phyloP scores from a whole-genome alignment of 2,329 filamentous ascomycete species.

The Penicillium aurantiogriseum region DNA sequence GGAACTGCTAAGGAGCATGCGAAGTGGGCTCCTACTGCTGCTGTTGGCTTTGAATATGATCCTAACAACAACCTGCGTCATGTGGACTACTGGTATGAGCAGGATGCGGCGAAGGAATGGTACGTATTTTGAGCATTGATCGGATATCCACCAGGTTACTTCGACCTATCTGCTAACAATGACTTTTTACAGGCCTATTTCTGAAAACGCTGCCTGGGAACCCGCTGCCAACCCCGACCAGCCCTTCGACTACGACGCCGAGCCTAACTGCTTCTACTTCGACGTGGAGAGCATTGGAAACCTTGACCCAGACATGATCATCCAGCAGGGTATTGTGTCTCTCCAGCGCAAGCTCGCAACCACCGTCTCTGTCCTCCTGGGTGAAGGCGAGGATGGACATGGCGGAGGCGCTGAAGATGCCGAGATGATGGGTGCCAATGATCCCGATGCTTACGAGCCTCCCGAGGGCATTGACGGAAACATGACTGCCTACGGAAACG shows the following conservation, averaged over 20 bases:
- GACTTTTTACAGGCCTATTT: conserved; percentile 34
- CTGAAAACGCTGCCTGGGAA: conserved; percentile 64
- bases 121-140: conserved; percentile 45
- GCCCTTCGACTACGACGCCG: conserved; percentile 85
- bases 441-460: conserved; percentile 50
- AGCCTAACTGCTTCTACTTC: conserved; percentile 83
- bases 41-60: conserved; percentile 96
- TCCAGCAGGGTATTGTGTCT: conserved; percentile 82
- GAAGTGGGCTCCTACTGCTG: conserved; percentile 92
- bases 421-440: conserved; percentile 50
- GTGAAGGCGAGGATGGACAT: conserved; percentile 54
- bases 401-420: conserved; percentile 48
- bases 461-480: conserved; percentile 46
- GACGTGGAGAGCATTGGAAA: conserved; percentile 88
- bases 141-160: not conserved
- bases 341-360: conserved; percentile 86
- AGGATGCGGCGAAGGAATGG: conserved; percentile 80
- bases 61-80: conserved; percentile 94
- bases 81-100: conserved; percentile 92
- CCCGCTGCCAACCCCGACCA: conserved; percentile 75
- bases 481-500: conserved; percentile 44
- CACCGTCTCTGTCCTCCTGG: conserved; percentile 66
- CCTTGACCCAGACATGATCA: conserved; percentile 83
- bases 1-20: conserved; percentile 98
- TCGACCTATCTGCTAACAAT: not conserved